Conservation (phyloP, 148 eudicot species). For the Fagopyrum tataricum region DNA sequence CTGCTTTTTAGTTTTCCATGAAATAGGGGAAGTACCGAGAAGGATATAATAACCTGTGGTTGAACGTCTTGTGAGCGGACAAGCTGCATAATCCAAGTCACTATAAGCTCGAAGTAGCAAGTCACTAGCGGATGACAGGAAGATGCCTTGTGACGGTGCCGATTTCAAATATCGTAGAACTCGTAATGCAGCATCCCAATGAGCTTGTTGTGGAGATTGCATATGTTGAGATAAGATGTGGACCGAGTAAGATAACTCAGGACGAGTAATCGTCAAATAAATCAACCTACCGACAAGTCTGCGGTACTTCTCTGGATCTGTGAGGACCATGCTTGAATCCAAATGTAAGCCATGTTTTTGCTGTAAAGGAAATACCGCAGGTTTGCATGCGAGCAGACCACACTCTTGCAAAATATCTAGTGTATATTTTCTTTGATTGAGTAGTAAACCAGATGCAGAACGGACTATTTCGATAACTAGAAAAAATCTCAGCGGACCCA, state of each 20-base stretch:
- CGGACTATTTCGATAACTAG: too few species aligned
- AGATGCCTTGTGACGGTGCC: slow-evolving; percentile 10
- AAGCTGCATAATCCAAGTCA: slow-evolving; percentile 14
- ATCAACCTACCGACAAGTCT: neutral
- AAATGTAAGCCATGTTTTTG: too few species aligned
- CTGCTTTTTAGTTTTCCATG: slow-evolving; percentile 19
- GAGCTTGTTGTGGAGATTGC: neutral
- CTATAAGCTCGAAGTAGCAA: neutral
- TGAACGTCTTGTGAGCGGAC: neutral
- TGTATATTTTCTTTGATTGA: too few species aligned
- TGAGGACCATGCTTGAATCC: too few species aligned
- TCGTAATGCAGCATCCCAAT: slow-evolving; percentile 1
- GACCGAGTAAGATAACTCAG: neutral
- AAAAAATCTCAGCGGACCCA: too few species aligned
- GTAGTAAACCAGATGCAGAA: too few species aligned
- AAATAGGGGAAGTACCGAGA: slow-evolving; percentile 6
- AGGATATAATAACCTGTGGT: neutral
- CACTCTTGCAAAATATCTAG: too few species aligned
- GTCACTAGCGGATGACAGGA: neutral
- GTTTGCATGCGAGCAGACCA: too few species aligned
- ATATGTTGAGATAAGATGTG: slow-evolving; percentile 1
- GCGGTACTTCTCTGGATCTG: too few species aligned
- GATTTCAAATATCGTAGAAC: slow-evolving; percentile 6
- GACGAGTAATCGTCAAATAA: neutral
- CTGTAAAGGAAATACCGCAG: too few species aligned